Percentiles rank a stretch among this genome's conserved stretches.
phyloP scores from a whole-genome alignment of 2,329 filamentous ascomycete species.

The Leptodontidium sp. region DNA sequence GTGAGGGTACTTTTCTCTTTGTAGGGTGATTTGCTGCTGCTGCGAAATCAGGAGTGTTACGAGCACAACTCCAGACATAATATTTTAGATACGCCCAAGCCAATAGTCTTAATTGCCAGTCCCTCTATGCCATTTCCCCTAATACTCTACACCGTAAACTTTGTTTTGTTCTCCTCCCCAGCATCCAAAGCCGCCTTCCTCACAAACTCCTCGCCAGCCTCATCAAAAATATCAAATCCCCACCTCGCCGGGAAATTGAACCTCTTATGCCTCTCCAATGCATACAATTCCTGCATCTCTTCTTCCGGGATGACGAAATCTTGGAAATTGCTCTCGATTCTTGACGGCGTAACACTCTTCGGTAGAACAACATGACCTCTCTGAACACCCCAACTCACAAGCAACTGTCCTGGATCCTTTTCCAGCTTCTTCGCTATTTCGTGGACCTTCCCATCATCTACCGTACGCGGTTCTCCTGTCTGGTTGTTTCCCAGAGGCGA shows the following conservation, averaged over 20 bases:
- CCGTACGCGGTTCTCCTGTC: constrained; percentile 61
- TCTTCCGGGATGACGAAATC: constrained; percentile 48
- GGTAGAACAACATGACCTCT: constrained; percentile 73
- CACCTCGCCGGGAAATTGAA: constrained; percentile 54
- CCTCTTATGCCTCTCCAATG: constrained; percentile 52
- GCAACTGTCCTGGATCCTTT: constrained; percentile 64
- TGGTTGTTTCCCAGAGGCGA: constrained; percentile 68
- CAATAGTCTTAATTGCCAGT: too few relatives aligned
- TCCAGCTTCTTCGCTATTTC: constrained; percentile 68
- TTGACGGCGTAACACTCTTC: constrained; percentile 67
- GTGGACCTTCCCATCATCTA: constrained; percentile 65
- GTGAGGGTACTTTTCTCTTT: too few relatives aligned
- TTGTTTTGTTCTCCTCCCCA: constrained; percentile 55
- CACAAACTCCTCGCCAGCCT: constrained; percentile 54
- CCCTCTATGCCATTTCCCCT: not conserved
- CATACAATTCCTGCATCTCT: constrained; percentile 49
- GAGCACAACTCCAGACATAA: too few relatives aligned
- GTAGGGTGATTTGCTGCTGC: too few relatives aligned
- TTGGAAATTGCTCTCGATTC: constrained; percentile 55
- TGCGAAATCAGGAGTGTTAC: too few relatives aligned
- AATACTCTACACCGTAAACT: constrained; percentile 52
- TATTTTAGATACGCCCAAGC: too few relatives aligned
- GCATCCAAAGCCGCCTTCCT: constrained; percentile 58
- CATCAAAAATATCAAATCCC: constrained; percentile 56
- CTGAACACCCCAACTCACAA: constrained; percentile 75